Conservation (phyloP, 306 rosid genomes). For the Begonia loranthoides region DNA sequence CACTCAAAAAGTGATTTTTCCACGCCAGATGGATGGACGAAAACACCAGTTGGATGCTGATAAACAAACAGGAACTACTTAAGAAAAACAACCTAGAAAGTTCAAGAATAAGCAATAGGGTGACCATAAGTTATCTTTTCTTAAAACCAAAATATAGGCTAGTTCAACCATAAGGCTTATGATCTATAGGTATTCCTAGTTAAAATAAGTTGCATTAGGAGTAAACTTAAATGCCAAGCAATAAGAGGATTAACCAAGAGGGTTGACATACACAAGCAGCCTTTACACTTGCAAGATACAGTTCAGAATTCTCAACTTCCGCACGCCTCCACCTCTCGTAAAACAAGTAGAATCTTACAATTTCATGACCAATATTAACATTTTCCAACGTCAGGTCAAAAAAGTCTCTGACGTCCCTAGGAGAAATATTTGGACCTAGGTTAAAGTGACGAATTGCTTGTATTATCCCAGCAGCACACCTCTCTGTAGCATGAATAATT, state of each 20-base stretch:
- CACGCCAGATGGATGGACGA: constrained; percentile 46
- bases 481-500: constrained; percentile 45
- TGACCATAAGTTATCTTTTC: not conserved
- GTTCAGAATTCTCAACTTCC: constrained; percentile 42
- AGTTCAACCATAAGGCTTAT: not conserved
- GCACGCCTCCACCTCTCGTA: constrained; percentile 71
- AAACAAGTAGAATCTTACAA: constrained; percentile 46
- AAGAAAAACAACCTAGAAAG: not conserved
- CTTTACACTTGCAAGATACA: constrained; percentile 23
- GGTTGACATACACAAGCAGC: constrained; percentile 47
- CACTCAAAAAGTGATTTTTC: constrained; percentile 23
- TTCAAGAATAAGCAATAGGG: not conserved
- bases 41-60: constrained; percentile 14
- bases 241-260: not conserved
- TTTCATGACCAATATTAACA: constrained; percentile 34
- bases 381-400: constrained; percentile 12
- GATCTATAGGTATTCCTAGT: too few species aligned
- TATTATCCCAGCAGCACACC: constrained; percentile 79
- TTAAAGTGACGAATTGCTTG: constrained; percentile 55
- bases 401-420: constrained; percentile 45
- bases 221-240: not conserved
- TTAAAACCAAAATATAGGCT: not conserved
- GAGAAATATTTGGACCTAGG: constrained; percentile 59
- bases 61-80: not conserved
- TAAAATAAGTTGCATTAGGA: too few species aligned